phyloP scores from a whole-genome alignment of 1,139 yeast genomes.

The Saccharomyces hybrid region DNA sequence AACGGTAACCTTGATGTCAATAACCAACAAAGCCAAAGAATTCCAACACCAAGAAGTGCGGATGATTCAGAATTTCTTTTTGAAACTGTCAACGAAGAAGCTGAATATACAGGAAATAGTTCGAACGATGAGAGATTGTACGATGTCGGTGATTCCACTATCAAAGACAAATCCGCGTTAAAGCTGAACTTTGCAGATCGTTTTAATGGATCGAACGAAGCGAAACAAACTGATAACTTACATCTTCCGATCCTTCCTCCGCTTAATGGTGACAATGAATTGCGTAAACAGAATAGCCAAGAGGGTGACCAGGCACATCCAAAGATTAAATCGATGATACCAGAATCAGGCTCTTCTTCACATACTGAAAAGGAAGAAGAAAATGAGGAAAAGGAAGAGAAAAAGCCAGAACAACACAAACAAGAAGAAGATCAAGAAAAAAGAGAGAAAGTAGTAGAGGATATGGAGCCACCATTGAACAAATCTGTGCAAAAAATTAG shows the following conservation, averaged over 20 bases:
- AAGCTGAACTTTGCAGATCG: constrained; percentile 26
- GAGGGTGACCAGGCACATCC: not conserved
- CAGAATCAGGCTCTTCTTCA: not conserved
- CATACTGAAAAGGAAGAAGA: not conserved
- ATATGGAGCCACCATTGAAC: constrained; percentile 12
- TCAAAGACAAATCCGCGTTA: not conserved
- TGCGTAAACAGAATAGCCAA: not conserved
- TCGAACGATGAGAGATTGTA: constrained; percentile 28
- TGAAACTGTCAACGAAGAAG: constrained; percentile 29
- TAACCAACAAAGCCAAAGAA: constrained; percentile 6
- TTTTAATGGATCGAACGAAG: constrained; percentile 10
- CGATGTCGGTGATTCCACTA: constrained; percentile 32
- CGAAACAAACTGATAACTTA: not conserved
- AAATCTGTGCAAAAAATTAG: not conserved
- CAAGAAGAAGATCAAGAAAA: not conserved
- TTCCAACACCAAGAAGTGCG: constrained; percentile 16
- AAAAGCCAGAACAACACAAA: not conserved
- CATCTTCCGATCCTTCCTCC: not conserved
- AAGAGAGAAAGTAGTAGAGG: constrained; percentile 7
- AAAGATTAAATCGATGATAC: constrained; percentile 9
- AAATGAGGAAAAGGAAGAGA: constrained; percentile 4
- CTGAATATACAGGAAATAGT: constrained; percentile 27
- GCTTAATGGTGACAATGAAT: not conserved
- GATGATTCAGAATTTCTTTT: constrained; percentile 27
- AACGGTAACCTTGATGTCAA: constrained; percentile 20